These are phyloP conservation scores for Fraxinus dipetala DNA, from an alignment of 305 asterid species.

Conservation along the genomic window DNA sequence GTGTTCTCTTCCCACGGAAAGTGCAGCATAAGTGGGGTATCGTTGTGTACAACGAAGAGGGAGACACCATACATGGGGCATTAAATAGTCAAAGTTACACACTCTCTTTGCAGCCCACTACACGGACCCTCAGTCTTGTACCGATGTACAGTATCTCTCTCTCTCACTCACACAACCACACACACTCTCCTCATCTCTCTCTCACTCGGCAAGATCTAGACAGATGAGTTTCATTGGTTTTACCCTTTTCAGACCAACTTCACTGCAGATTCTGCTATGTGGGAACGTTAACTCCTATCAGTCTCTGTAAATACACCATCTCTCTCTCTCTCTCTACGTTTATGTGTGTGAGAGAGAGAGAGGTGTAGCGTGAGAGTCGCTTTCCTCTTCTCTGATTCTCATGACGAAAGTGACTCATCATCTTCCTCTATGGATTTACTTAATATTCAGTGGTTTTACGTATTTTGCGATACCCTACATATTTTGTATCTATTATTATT, in stretches of 20 bases:
- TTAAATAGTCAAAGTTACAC: background rate
- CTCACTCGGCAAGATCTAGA: background rate
- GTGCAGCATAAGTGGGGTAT: background rate
- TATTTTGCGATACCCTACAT: constrained; percentile 25
- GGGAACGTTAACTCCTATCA: background rate
- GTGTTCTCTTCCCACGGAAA: no score
- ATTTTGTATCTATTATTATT: background rate
- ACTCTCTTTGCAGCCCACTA: background rate
- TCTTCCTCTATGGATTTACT: constrained; percentile 30
- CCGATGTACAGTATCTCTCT: background rate
- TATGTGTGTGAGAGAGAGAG: background rate
- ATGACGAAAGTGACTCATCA: constrained; percentile 81
- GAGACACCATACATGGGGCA: background rate
- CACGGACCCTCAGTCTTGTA: background rate
- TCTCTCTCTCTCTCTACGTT: background rate
- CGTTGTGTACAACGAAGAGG: background rate
- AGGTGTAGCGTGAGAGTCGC: constrained; percentile 37
- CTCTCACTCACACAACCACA: background rate
- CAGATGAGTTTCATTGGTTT: background rate
- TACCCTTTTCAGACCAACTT: background rate
- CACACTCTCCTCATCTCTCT: background rate
- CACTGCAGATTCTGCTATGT: background rate
- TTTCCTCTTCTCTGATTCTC: constrained; percentile 78
- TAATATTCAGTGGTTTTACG: constrained; percentile 21
- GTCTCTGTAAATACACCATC: background rate